Evolutionary conservation across 495 filamentous ascomycete genomes (phyloP), one percentile per base, ranked within the genome.

Genomic region (Endocarpon pusillum): DNA sequence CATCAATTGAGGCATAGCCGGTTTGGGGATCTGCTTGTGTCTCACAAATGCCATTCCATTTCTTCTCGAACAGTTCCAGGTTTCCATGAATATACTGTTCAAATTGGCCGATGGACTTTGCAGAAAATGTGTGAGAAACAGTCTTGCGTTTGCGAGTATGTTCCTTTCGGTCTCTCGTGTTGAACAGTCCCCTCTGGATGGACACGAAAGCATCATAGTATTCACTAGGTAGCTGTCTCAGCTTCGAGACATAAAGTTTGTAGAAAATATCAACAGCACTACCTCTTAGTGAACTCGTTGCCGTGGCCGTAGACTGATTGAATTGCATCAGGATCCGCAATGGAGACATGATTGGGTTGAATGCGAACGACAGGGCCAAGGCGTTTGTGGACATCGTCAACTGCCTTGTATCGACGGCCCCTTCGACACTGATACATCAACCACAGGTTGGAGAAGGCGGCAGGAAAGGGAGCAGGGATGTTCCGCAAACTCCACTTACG

Each of bases 131-230:
- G 52, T 91, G 81, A 1, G 81, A 75, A 32, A 94, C 69, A 1
- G 76, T 78, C 67, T 92, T 94, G 33, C 84, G 71, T 65, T 94
- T 94, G 48, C 84, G 75, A 2, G 78, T 77, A 55, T 94, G 83
- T 48, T 92, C 81, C 16, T 59, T 58, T 32, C 84, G 69, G 58
- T 86, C 73, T 19, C 84, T 69, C 2, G 84, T 92, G 57, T 89
- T 92, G 80, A 92, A 94, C 17, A 94, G 63, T 25, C 83, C 84
- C 6, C 81, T 72, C 21, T 66, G 67, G 49, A 94, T 87, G 20
- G 78, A 83, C 45, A 92, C 83, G 42, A 93, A 93, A 31, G 81
- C 80, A 50, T 92, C 83, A 47, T 93, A 93, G 60, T 83, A 93
- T 11, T 82, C 71, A 19, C 71, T 77, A 23, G 3, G 14, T 21